Percentiles rank a stretch among this genome's conserved stretches.
phyloP scores from a whole-genome alignment of 2,329 filamentous ascomycete genomes.

The Neonectria hederae region DNA sequence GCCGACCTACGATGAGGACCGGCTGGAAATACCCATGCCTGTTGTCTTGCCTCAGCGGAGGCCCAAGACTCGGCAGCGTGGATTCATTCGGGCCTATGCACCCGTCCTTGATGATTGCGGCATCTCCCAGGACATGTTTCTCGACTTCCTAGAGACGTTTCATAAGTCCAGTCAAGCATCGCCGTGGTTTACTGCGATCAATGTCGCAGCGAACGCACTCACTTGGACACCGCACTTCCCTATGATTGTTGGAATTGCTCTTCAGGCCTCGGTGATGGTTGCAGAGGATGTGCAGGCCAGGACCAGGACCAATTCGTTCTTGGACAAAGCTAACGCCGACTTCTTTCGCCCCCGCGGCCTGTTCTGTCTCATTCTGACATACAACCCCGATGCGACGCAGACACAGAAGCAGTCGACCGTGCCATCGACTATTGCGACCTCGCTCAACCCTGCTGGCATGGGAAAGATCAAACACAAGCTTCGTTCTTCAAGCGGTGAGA shows the following conservation, averaged over 20 bases:
- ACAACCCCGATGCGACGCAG: slow-evolving; percentile 8
- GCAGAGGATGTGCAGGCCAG: slow-evolving; percentile 20
- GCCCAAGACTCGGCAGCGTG: slow-evolving; percentile 25
- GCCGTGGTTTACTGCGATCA: slow-evolving; percentile 26
- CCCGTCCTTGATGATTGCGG: slow-evolving; percentile 17
- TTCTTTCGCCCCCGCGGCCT: slow-evolving; percentile 29
- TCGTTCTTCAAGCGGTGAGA: slow-evolving; percentile 11
- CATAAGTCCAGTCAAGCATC: slow-evolving; percentile 27
- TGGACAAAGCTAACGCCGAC: slow-evolving; percentile 27
- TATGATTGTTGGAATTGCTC: slow-evolving; percentile 26
- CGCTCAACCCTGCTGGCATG: slow-evolving; percentile 4
- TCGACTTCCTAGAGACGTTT: slow-evolving; percentile 26
- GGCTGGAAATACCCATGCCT: neutral
- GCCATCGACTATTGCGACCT: slow-evolving; percentile 7
- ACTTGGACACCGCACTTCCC: slow-evolving; percentile 21
- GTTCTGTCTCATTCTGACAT: slow-evolving; percentile 30
- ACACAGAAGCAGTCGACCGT: neutral
- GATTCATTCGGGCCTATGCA: slow-evolving; percentile 28
- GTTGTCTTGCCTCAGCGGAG: slow-evolving; percentile 29
- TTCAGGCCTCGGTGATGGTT: slow-evolving; percentile 17
- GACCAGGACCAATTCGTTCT: slow-evolving; percentile 25
- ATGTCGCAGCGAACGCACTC: slow-evolving; percentile 18
- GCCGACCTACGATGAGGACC: neutral
- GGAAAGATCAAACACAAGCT: slow-evolving; percentile 8
- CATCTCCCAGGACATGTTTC: slow-evolving; percentile 30